Evolutionary conservation across 2,329 filamentous ascomycete species (phyloP).

Genomic region (Diaporthe batatas): DNA sequence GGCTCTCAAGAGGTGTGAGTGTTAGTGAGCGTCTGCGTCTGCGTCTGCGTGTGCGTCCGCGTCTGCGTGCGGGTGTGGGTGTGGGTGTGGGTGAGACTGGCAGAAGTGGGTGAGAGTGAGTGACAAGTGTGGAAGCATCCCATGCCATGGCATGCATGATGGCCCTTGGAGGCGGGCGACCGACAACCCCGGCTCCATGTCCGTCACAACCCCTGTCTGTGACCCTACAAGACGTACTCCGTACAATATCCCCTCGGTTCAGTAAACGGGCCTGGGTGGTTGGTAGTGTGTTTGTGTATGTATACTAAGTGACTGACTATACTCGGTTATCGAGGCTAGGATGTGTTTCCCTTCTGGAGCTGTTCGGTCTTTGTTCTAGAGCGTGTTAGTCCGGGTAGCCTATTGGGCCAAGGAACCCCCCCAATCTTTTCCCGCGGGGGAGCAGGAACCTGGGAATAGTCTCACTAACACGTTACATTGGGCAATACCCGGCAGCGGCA

Average conservation of each 20-base stretch:
- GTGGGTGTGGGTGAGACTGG: neutral
- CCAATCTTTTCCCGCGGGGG: constrained; percentile 8
- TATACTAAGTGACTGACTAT: too few species aligned
- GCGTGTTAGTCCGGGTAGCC: neutral
- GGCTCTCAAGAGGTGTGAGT: constrained; percentile 14
- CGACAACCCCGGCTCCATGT: constrained; percentile 29
- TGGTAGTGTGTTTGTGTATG: too few species aligned
- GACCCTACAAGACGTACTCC: neutral
- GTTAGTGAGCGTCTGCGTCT: neutral
- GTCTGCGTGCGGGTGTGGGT: neutral
- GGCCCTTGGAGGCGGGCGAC: constrained; percentile 19
- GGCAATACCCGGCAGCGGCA: constrained; percentile 18
- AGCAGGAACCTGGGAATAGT: constrained; percentile 31
- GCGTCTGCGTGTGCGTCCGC: too few species aligned
- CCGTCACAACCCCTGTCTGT: constrained; percentile 12
- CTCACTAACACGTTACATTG: constrained; percentile 33
- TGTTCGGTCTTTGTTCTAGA: constrained; percentile 6
- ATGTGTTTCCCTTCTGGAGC: constrained; percentile 3
- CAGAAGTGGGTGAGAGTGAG: neutral
- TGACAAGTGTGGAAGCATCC: constrained; percentile 26
- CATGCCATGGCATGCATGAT: constrained; percentile 7
- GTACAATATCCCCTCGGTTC: neutral
- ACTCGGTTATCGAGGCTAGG: neutral
- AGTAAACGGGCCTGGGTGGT: constrained; percentile 1
- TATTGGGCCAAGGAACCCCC: constrained; percentile 2